Evolutionary conservation across 2,329 filamentous ascomycete species (phyloP), one percentile per base, ranked within the genome.

Genomic region (Fulvia fulva): DNA sequence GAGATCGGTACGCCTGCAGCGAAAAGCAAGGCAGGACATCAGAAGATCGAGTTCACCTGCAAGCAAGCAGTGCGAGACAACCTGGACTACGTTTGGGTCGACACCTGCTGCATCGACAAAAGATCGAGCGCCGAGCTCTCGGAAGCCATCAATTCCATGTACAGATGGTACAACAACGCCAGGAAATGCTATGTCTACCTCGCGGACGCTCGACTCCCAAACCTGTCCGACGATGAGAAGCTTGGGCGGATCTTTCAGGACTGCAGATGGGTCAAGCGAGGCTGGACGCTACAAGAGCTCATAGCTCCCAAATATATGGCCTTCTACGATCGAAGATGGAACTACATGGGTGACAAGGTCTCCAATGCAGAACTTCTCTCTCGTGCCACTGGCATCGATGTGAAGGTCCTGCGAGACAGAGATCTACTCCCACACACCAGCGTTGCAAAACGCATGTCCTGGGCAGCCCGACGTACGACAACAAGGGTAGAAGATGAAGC

Each of bases 401-500:
- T 32, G 6, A 32, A 12, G n/a, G 26, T 50, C 11, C 21, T 50
- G 23, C 23, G 26, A 32, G 47, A 50, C n/a, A 28, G 47, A 32
- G 47, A 50, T 12, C 26, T 50, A n/a, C 26, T 50, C n/a, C 5
- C n/a, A 16, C 47, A 26, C n/a, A 50, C 47, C 23, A 50, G 47
- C 16, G 26, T 50, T 7, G 47, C 47, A 5, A 28, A 50, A 26
- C 47, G 47, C 16, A 50, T 50, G 47, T 58, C 56, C 2, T 63
- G 61, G 61, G 56, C 54, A 14, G 23, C 46, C 12, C n/a, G 19
- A 14, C 47, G 61, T n/a, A 53, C n/a, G 5, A 59, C 59, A 3
- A 63, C 59, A 14, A 43, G 70, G 28, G 11, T 55, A 0, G 77
- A 80, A 47, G 78, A 80, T 44, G 67, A 70, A 21, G 76, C 76